Conservation (phyloP, 352 stramenopile genomes). For the Phytophthora pseudosyringae region DNA sequence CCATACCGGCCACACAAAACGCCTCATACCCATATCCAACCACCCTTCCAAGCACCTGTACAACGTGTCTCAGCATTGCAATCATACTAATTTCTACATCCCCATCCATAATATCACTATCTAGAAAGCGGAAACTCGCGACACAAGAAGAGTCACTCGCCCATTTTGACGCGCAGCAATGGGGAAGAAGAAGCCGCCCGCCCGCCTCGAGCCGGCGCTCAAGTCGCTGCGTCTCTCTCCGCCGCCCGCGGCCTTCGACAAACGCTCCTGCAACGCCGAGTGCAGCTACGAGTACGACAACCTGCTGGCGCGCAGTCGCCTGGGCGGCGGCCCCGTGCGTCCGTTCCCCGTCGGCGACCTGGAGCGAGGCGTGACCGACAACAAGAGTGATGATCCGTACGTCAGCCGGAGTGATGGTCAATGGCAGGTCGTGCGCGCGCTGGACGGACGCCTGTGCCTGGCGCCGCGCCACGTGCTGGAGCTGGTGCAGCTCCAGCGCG, state of each 20-base stretch:
- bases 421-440: constrained; percentile 30
- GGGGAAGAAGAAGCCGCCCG: too few species aligned
- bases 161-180: too few species aligned
- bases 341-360: constrained; percentile 27
- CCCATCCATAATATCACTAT: too few species aligned
- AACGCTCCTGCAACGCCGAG: constrained; percentile 26
- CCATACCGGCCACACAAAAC: too few species aligned
- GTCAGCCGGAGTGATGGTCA: constrained; percentile 11
- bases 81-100: too few species aligned
- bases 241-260: constrained; percentile 27
- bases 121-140: too few species aligned
- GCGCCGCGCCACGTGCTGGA: constrained; percentile 34
- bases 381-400: constrained; percentile 16
- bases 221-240: constrained; percentile 29
- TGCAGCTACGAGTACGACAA: constrained; percentile 36
- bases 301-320: constrained; percentile 25
- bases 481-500: constrained; percentile 59
- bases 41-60: too few species aligned
- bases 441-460: constrained; percentile 20
- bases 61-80: too few species aligned
- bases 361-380: constrained; percentile 12
- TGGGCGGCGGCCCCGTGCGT: constrained; percentile 13
- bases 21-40: too few species aligned
- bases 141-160: too few species aligned
- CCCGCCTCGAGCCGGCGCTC: constrained; percentile 5